Conservation (phyloP, 148 eudicot species). For the Talinum fruticosum region DNA sequence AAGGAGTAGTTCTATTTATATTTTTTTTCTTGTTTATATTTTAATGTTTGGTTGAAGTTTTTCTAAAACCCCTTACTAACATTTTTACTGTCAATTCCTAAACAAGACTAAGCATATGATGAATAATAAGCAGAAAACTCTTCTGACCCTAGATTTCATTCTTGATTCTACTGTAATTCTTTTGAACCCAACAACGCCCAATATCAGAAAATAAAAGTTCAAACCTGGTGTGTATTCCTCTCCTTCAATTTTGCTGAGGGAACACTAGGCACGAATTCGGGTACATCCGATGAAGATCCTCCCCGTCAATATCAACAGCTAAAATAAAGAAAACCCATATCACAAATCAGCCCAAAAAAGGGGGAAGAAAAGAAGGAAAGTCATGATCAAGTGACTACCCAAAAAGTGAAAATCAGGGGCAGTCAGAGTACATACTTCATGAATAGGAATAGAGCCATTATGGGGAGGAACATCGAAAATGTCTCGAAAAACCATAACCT, state of each 20-base stretch:
- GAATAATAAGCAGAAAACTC: no score
- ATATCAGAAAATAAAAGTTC: background rate
- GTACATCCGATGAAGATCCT: slow-evolving; percentile 72
- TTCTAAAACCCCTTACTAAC: no score
- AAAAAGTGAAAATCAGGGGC: no score
- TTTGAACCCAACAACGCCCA: background rate
- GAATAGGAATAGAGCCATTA: slow-evolving; percentile 54
- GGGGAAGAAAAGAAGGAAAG: background rate
- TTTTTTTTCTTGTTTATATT: background rate
- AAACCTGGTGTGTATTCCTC: slow-evolving; percentile 65
- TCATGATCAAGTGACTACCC: background rate
- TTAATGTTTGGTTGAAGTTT: no score
- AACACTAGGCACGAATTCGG: slow-evolving; percentile 52
- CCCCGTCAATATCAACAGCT: slow-evolving; percentile 77
- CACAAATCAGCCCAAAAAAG: background rate
- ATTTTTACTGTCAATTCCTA: no score
- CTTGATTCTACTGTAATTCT: background rate
- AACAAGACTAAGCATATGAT: no score
- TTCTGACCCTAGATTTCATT: background rate
- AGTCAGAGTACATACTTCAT: slow-evolving; percentile 42
- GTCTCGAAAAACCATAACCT: slow-evolving; percentile 66
- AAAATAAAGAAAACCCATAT: slow-evolving; percentile 15
- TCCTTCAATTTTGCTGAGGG: slow-evolving; percentile 53
- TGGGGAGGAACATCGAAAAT: slow-evolving; percentile 78
- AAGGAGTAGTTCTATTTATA: background rate